Evolutionary conservation across 345 rosid species (phyloP), one percentile per base, ranked within the genome.

Genomic region (Trapa incisa): DNA sequence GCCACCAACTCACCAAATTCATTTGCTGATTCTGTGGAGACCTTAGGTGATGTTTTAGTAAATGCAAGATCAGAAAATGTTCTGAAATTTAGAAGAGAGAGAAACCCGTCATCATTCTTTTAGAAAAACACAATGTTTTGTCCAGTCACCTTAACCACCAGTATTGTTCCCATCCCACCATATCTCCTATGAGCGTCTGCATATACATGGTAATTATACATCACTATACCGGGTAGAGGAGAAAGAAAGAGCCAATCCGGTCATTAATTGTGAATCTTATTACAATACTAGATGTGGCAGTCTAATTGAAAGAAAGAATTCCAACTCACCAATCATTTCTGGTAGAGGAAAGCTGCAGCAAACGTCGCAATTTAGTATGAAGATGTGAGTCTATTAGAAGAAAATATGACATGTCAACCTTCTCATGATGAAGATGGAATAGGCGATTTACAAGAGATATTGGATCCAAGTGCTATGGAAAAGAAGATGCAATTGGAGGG

Each of bases 21-120:
- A 75, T 80, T 81, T 0, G 97, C 97, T 65, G 92, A 82, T 76
- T 91, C 97, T 68, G 87, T 89, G 81, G 97, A 91, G 77, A 91
- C 97, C 96, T 91, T 75, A 53, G 35, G 15, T 61, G 29, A 64
- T 43, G 75, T 33, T 61, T 53, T 47, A 41, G 53, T 0, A 2
- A 57, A 35, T 45, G 16, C 38, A 35, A 47, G 37, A 68, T 0
- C 8, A 50, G 32, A 45, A 13, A 36, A 3, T 37, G 47, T 35
- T 43, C 52, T 64, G 38, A 70, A 66, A 61, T 35, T 58, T 38
- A 66, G 35, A 56, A 53, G 50, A 35, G 58, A 2, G 36, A 42
- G 47, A 39, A 38, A 17, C 58, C 37, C 35, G 15, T 32, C 38
- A 58, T 35, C 60, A 35, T 67, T 61, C 36, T 15, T 38, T n/a